Conservation (phyloP, 1,139 yeast genomes). For the Zhuliangozyma blackwelliae region DNA sequence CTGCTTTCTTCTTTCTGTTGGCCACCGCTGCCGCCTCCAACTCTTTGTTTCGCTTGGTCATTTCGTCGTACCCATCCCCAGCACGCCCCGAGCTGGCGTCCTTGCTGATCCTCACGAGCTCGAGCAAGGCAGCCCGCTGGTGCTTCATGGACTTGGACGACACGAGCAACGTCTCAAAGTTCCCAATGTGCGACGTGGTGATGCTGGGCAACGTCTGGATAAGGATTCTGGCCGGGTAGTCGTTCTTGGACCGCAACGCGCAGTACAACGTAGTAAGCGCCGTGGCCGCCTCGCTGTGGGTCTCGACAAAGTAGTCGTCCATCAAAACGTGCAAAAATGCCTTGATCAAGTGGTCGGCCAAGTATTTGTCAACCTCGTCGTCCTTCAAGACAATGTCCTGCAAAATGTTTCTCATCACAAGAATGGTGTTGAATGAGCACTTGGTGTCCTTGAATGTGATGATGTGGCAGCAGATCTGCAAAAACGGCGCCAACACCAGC, state of each 20-base stretch:
- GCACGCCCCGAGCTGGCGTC: slow-evolving; percentile 15
- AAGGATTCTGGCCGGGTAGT: slow-evolving; percentile 49
- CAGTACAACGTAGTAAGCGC: slow-evolving; percentile 79
- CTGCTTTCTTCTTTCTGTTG: slow-evolving; percentile 33
- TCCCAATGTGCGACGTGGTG: slow-evolving; percentile 41
- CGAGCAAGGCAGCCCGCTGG: slow-evolving; percentile 70
- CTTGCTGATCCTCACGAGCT: slow-evolving; percentile 50
- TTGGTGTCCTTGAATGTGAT: slow-evolving; percentile 83
- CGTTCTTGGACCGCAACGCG: slow-evolving; percentile 60
- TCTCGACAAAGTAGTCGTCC: slow-evolving; percentile 79
- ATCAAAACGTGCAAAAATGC: slow-evolving; percentile 51
- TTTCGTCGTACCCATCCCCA: slow-evolving; percentile 29
- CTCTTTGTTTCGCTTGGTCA: slow-evolving; percentile 48
- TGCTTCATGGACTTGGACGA: slow-evolving; percentile 64
- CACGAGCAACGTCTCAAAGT: slow-evolving; percentile 57
- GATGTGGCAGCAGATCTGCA: slow-evolving; percentile 71
- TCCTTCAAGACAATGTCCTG: slow-evolving; percentile 64
- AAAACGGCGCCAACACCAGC: slow-evolving; percentile 71
- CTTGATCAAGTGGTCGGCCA: slow-evolving; percentile 55
- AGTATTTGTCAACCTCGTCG: slow-evolving; percentile 73
- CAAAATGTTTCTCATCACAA: slow-evolving; percentile 69
- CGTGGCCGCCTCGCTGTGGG: slow-evolving; percentile 87
- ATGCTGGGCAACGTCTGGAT: slow-evolving; percentile 43
- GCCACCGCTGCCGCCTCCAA: slow-evolving; percentile 32
- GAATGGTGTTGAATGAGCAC: slow-evolving; percentile 85